These are phyloP conservation scores for Pestalotiopsis sp. DNA, from an alignment of 2,329 filamentous ascomycete genomes.

Conservation along the genomic window DNA sequence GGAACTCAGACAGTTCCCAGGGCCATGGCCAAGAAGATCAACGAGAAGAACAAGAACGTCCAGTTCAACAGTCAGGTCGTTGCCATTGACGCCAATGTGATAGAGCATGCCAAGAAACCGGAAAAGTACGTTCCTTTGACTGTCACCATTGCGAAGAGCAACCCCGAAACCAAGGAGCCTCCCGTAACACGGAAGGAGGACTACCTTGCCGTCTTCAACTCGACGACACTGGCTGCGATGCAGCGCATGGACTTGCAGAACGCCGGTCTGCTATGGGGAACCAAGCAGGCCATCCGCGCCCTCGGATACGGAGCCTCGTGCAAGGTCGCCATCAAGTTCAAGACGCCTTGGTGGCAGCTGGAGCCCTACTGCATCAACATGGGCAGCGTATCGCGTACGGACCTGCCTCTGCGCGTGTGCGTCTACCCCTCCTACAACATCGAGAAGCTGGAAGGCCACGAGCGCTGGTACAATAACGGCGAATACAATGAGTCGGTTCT, in stretches of 20 bases:
- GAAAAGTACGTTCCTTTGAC: background rate
- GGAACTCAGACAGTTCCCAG: conserved; percentile 17
- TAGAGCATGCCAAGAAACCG: background rate
- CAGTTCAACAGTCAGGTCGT: conserved; percentile 11
- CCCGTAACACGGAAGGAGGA: background rate
- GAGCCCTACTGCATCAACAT: conserved; percentile 22
- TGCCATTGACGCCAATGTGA: background rate
- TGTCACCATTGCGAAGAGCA: background rate
- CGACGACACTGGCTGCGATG: conserved; percentile 31
- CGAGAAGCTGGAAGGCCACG: conserved; percentile 17
- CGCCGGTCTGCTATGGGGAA: conserved; percentile 22
- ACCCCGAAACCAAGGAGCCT: background rate
- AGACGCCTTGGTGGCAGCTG: conserved; percentile 34
- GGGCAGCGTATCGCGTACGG: conserved; percentile 33
- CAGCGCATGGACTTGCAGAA: conserved; percentile 30
- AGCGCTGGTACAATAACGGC: background rate
- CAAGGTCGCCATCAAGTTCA: conserved; percentile 40
- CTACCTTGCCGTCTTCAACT: conserved; percentile 35
- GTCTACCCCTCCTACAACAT: conserved; percentile 42
- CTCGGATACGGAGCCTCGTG: conserved; percentile 32
- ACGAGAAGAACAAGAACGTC: background rate
- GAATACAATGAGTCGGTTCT: conserved; percentile 30
- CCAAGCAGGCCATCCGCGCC: conserved; percentile 32
- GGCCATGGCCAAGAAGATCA: conserved; percentile 8
- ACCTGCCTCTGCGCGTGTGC: conserved; percentile 32